Evolutionary conservation across 2,329 filamentous ascomycete genomes (phyloP), one percentile per base, ranked within the genome.

Genomic region (Cephalotrichum gorgonifer): DNA sequence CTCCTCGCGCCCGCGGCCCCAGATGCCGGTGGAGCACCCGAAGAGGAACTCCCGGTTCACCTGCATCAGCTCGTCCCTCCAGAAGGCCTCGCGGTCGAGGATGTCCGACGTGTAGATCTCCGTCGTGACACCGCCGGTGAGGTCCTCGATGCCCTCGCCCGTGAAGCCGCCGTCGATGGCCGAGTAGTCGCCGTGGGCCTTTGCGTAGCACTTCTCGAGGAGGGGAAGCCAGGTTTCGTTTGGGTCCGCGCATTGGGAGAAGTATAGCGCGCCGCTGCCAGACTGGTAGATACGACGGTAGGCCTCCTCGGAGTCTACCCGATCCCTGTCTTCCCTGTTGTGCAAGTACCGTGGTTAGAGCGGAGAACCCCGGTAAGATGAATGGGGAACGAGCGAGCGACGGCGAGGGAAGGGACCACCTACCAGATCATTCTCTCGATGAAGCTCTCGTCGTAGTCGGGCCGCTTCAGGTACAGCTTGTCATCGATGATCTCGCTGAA

Each of bases 161-260:
- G 70, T 70, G 60, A 82, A 88, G 0, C 86, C 86, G 6, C 86
- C 85, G 38, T 85, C 76, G 30, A 94, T 86, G 1, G 83, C 76
- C 17, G 74, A 78, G 56, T 85, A 94, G 59, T 93, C 87, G 4
- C 85, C 86, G 53, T 90, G 86, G 0, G 85, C 84, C 60, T 90
- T 90, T 17, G 86, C 86, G 57, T 86, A 89, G 1, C 84, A 85
- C 62, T 90, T 90, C 58, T 90, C 86, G 1, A 90, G 73, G 22
- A 90, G 70, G 1, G 86, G 85, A 27, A 90, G 71, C 86, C 86
- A 90, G 0, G 85, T 90, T 62, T 90, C 85, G 57, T 88, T 86
- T 2, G 81, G 78, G 54, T 86, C 77, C 51, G 77, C 76, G 62
- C 85, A 88, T 27, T 48, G 46, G 0, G 83, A 83, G 64, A 89